These are phyloP conservation scores for Prunus armeniaca DNA, from an alignment of 306 rosid genomes.

Conservation along the genomic window DNA sequence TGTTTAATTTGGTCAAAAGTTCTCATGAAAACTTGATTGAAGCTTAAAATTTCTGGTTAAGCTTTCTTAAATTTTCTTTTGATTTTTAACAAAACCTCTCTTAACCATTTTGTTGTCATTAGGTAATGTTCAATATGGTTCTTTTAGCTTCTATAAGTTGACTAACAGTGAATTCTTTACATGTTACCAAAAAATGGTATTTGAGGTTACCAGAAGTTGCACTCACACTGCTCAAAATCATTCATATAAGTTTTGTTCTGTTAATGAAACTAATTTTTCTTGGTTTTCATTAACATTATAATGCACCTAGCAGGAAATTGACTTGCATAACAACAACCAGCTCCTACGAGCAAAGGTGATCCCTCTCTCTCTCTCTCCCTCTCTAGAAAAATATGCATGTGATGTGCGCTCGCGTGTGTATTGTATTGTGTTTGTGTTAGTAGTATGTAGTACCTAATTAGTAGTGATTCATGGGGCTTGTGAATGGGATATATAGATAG, in stretches of 20 bases:
- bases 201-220: neutral
- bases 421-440: neutral
- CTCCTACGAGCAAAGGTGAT: conserved; percentile 80
- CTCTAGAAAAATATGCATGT: neutral
- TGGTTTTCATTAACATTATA: neutral
- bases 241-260: neutral
- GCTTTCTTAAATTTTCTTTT: neutral
- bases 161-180: neutral
- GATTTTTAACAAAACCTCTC: neutral
- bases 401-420: neutral
- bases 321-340: conserved; percentile 82
- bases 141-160: neutral
- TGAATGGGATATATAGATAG: conserved; percentile 48
- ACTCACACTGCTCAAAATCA: neutral
- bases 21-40: neutral
- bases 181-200: neutral
- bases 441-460: neutral
- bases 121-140: neutral
- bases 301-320: conserved; percentile 61
- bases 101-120: neutral
- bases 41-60: neutral
- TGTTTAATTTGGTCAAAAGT: neutral
- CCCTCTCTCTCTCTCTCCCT: neutral
- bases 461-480: neutral
- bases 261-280: neutral